Evolutionary conservation across 2,329 filamentous ascomycete species (phyloP), one percentile per base, ranked within the genome.

Genomic region (Fusarium chuoi): DNA sequence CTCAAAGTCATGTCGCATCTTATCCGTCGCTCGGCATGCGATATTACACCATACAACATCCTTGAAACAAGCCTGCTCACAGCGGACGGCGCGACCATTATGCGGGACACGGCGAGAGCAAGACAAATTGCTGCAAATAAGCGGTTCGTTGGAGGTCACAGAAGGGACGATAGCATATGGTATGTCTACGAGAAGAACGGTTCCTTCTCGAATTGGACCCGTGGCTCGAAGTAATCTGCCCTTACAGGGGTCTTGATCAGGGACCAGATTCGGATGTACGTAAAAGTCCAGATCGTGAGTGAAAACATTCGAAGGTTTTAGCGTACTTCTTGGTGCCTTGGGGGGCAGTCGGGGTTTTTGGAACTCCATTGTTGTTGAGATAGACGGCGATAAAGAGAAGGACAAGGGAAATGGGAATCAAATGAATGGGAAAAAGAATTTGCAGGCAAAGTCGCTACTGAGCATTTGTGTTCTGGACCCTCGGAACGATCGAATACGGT

Each of bases 11-110:
- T 80, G 78, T 24, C 78, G 75, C 35, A 30, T 28, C 6, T 62
- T 59, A 36, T 79, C 78, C 5, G 62, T 64, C 4, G 54, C 55
- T 54, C 62, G 76, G 41, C 78, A 80, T 20, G 61, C 61, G 24
- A 70, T 49, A 46, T 73, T 73, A 58, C 78, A 80, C 78, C 78
- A 80, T 3, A 76, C 67, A n/a, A 80, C 78, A 15, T 80, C 76
- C 6, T 45, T 38, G 35, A 64, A 56, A 59, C 78, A 80, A 8
- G 63, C 73, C 3, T 60, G 62, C 30, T 60, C 64, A 65, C 78
- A 80, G 6, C 39, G 45, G 17, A 73, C 45, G 14, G 60, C 65
- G 36, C 65, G 56, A 28, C 44, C 66, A 36, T 69, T 66, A 14
- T 63, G 58, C 2, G 56, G 33, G 33, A 79, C 73, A 49, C 65